Conservation (phyloP, 2,329 filamentous ascomycete species). For the Plectosphaerella plurivora region DNA sequence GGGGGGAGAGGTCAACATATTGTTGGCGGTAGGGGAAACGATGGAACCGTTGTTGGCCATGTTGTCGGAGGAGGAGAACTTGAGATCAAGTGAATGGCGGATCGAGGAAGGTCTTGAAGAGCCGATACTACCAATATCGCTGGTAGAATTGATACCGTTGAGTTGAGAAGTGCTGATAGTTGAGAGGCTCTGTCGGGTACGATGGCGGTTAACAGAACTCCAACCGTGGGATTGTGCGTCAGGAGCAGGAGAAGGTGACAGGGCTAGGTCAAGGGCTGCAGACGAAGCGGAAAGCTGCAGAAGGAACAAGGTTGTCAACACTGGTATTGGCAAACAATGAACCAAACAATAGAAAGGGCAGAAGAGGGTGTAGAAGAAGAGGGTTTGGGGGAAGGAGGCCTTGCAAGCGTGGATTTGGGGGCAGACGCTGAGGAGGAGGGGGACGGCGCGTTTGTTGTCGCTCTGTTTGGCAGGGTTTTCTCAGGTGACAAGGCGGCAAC, state of each 20-base stretch:
- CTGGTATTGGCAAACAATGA: slow-evolving; percentile 11
- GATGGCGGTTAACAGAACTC: slow-evolving; percentile 63
- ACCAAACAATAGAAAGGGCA: slow-evolving; percentile 12
- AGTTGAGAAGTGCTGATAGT: slow-evolving; percentile 34
- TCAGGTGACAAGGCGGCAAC: too few relatives aligned
- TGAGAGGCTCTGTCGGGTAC: slow-evolving; percentile 57
- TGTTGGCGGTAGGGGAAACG: slow-evolving; percentile 41
- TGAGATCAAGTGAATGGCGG: slow-evolving; percentile 55
- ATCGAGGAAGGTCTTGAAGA: slow-evolving; percentile 43
- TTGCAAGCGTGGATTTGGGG: neutral
- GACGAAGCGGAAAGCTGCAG: slow-evolving; percentile 73
- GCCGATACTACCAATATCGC: slow-evolving; percentile 40
- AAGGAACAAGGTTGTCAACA: slow-evolving; percentile 24
- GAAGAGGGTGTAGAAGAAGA: neutral
- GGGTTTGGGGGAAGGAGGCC: neutral
- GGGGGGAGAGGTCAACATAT: slow-evolving; percentile 54
- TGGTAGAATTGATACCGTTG: slow-evolving; percentile 30
- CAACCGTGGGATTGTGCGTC: slow-evolving; percentile 52
- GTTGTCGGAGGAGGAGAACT: slow-evolving; percentile 36
- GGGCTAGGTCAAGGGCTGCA: slow-evolving; percentile 74
- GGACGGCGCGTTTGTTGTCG: too few relatives aligned
- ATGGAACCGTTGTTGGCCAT: slow-evolving; percentile 27
- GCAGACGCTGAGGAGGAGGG: too few relatives aligned
- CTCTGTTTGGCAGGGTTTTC: too few relatives aligned
- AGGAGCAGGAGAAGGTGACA: slow-evolving; percentile 61